Percentiles rank a stretch among this genome's conserved stretches.
phyloP scores from a whole-genome alignment of 768 basidiomycete species.

The Tulasnella sp. region DNA sequence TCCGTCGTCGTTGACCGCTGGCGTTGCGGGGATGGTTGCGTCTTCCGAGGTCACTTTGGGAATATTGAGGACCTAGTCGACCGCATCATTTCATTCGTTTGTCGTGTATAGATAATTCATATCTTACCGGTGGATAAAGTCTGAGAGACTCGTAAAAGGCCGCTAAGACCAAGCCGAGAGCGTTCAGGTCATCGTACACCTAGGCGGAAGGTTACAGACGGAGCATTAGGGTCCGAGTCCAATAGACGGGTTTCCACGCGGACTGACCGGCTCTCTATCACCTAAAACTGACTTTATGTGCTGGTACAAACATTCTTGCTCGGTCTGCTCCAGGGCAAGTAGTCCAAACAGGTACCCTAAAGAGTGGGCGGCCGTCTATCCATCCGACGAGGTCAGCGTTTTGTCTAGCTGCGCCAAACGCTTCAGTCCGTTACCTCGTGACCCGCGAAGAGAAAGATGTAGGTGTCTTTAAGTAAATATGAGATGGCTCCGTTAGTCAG shows the following conservation, averaged over 20 bases:
- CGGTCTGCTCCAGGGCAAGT: not conserved
- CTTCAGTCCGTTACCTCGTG: not conserved
- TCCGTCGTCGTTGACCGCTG: too few relatives aligned
- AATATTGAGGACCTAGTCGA: too few relatives aligned
- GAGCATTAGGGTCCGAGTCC: not conserved
- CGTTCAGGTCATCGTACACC: not conserved
- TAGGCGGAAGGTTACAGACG: not conserved
- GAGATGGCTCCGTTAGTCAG: not conserved
- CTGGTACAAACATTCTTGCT: slow-evolving; percentile 7
- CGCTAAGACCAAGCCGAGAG: not conserved
- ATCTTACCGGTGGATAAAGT: not conserved
- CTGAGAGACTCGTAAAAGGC: not conserved
- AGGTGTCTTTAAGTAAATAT: not conserved
- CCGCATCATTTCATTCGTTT: too few relatives aligned
- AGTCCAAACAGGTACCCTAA: slow-evolving; percentile 7
- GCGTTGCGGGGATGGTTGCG: too few relatives aligned
- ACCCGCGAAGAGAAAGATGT: not conserved
- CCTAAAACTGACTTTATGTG: not conserved
- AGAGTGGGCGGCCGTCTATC: slow-evolving; percentile 5
- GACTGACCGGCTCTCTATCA: not conserved
- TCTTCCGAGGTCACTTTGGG: too few relatives aligned
- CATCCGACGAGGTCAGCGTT: too few relatives aligned
- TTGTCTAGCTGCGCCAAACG: not conserved
- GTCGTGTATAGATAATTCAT: too few relatives aligned
- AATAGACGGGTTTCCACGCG: not conserved